Evolutionary conservation across 768 basidiomycete species (phyloP), one percentile per base, ranked within the genome.

Genomic region (Phlebiopsis flavidoalba): DNA sequence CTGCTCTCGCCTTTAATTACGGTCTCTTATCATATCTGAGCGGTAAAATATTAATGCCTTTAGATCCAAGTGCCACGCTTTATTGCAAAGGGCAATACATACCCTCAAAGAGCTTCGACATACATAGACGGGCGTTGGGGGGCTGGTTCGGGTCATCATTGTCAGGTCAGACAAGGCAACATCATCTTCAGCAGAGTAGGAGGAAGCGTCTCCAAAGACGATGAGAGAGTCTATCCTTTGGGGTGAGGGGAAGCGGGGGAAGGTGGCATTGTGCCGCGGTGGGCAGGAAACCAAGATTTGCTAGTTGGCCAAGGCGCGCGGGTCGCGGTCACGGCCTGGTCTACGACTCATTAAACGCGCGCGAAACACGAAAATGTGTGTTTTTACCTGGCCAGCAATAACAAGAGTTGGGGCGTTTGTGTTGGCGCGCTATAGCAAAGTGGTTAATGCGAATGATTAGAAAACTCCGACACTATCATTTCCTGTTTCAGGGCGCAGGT

Each of bases 401-500:
- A 14, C 24, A 2, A 15, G 19, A 4, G 12, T 4, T 37, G 2
- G 26, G 26, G 26, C 14, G 17, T 26, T 12, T 53, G n/a, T 11
- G 33, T 43, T 70, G 69, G 84, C 83, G 84, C 83, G 83, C 85
- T 83, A 85, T 86, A 84, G 83, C 84, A 82, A 85, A 86, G 84
- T 85, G 83, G 84, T 86, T 86, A 86, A 81, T 80, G 84, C 84
- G 85, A 85, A 82, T 83, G 83, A 86, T 83, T 83, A 82, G 83
- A 83, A 82, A n/a, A 31, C 26, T 31, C 26, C 26, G 26, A 31
- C 26, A 31, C 26, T 31, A 60, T 60, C 60, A 60, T 56, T 54
- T 60, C 60, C 60, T 19, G 33, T 60, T 60, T 60, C 33, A 19
- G 60, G 60, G 60, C 59, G 59, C 59, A 60, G 60, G 60, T 61